Conservation (phyloP, 352 stramenopile species). For the Hyaloperonospora brassicae region DNA sequence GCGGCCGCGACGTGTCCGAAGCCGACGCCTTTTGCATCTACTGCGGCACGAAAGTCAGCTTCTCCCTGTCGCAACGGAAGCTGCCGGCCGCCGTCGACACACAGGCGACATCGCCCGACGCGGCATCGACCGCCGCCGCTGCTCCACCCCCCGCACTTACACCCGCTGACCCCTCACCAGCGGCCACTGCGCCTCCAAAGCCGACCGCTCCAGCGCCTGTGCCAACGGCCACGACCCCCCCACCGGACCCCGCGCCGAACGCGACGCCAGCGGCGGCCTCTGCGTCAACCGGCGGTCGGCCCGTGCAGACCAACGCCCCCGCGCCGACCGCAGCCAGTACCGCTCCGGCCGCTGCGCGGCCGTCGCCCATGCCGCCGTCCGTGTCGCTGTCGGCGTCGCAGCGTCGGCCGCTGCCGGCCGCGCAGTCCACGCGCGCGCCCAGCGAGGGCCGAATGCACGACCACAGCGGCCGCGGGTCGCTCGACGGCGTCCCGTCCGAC, state of each 20-base stretch:
- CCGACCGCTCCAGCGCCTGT: too few species aligned
- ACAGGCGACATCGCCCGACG: not conserved
- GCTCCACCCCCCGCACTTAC: slow-evolving; percentile 6
- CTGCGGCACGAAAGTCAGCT: slow-evolving; percentile 76
- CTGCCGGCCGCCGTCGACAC: slow-evolving; percentile 2
- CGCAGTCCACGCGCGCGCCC: slow-evolving; percentile 16
- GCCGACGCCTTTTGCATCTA: slow-evolving; percentile 83
- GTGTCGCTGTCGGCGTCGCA: slow-evolving; percentile 16
- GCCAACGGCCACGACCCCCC: too few species aligned
- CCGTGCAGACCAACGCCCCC: slow-evolving; percentile 2
- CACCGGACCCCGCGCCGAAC: too few species aligned
- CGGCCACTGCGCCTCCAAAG: not conserved
- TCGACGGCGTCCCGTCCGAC: slow-evolving; percentile 44
- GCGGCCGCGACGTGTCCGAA: slow-evolving; percentile 58
- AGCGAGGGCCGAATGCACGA: slow-evolving; percentile 31
- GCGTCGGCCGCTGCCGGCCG: slow-evolving; percentile 12
- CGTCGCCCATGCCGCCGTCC: slow-evolving; percentile 18
- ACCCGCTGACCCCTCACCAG: slow-evolving; percentile 12
- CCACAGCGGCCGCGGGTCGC: slow-evolving; percentile 32
- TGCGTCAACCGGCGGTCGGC: slow-evolving; percentile 13
- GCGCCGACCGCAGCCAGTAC: slow-evolving; percentile 1
- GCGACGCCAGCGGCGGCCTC: not conserved
- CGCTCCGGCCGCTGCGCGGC: slow-evolving; percentile 7
- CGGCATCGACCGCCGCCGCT: not conserved
- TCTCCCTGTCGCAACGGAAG: slow-evolving; percentile 53